Percentiles rank a stretch among this genome's conserved stretches.
phyloP scores from a whole-genome alignment of 1,139 yeast species.

The Meyerozyma smithsonii region DNA sequence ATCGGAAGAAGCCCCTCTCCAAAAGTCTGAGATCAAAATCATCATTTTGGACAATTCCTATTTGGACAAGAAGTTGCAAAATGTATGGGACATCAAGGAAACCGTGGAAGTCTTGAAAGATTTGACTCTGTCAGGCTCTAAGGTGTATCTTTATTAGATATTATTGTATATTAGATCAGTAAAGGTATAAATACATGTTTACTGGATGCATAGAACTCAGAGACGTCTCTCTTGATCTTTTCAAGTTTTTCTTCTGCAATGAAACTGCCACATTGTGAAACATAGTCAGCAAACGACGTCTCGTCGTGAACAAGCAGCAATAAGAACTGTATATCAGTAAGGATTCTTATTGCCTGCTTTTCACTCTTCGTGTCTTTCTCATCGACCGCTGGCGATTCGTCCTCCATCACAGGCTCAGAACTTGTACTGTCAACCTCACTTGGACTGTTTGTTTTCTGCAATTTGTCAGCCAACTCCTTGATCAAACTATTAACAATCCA shows the following conservation, averaged over 20 bases:
- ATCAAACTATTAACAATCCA: slow-evolving; percentile 20
- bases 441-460: too few species aligned
- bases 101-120: slow-evolving; percentile 37
- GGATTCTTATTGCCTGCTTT: slow-evolving; percentile 5
- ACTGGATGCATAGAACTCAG: slow-evolving; percentile 28
- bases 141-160: slow-evolving; percentile 43
- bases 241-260: slow-evolving; percentile 9
- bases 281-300: slow-evolving; percentile 5
- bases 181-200: slow-evolving; percentile 32
- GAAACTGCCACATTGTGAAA: slow-evolving; percentile 4
- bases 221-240: slow-evolving; percentile 19
- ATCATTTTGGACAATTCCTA: slow-evolving; percentile 61
- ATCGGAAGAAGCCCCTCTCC: slow-evolving; percentile 33
- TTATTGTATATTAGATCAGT: slow-evolving; percentile 16
- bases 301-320: slow-evolving; percentile 18
- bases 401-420: too few species aligned
- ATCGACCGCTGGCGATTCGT: too few species aligned
- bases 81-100: slow-evolving; percentile 57
- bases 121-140: slow-evolving; percentile 40
- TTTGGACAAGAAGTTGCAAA: slow-evolving; percentile 59
- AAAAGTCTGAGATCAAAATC: slow-evolving; percentile 46
- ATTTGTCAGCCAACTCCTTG: slow-evolving; percentile 2
- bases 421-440: too few species aligned
- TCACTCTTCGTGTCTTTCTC: slow-evolving; percentile 3
- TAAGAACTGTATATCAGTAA: slow-evolving; percentile 24